Evolutionary conservation across 169 alveolate genomes (phyloP).

Genomic region (Plasmodium ovale): DNA sequence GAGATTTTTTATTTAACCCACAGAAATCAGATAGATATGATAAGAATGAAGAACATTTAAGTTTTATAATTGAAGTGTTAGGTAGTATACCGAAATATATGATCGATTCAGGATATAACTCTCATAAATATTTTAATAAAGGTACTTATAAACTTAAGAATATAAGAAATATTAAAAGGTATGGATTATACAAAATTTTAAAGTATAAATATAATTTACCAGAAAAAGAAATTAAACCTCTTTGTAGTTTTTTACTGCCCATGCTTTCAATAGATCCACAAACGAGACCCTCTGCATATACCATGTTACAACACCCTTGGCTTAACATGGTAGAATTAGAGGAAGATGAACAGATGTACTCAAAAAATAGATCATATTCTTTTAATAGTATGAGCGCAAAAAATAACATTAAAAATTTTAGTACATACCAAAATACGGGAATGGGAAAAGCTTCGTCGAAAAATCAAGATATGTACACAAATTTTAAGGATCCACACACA

Average conservation of each 20-base stretch:
- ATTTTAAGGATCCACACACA: background rate
- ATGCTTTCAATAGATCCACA: conserved; percentile 92
- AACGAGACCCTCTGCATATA: conserved; percentile 92
- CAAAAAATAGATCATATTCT: conserved; percentile 33
- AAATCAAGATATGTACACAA: background rate
- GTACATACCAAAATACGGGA: background rate
- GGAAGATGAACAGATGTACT: conserved; percentile 42
- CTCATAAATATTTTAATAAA: conserved; percentile 67
- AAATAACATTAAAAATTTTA: conserved; percentile 17
- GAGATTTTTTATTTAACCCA: conserved; percentile 98
- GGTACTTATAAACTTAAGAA: conserved; percentile 48
- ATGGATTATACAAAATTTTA: conserved; percentile 89
- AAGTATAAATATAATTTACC: conserved; percentile 89
- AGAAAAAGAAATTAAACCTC: conserved; percentile 88
- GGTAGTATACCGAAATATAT: conserved; percentile 93
- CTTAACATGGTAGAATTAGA: conserved; percentile 78
- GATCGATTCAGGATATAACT: conserved; percentile 88
- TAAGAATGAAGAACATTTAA: conserved; percentile 80
- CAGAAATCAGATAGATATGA: conserved; percentile 88
- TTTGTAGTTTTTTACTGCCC: conserved; percentile 88
- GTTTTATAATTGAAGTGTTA: conserved; percentile 90
- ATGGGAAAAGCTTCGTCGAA: conserved; percentile 3
- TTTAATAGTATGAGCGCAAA: conserved; percentile 22
- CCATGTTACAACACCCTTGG: conserved; percentile 94
- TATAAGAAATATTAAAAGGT: conserved; percentile 80